Evolutionary conservation across 768 basidiomycete genomes (phyloP), one percentile per base, ranked within the genome.

Genomic region (Lactarius hatsudake): DNA sequence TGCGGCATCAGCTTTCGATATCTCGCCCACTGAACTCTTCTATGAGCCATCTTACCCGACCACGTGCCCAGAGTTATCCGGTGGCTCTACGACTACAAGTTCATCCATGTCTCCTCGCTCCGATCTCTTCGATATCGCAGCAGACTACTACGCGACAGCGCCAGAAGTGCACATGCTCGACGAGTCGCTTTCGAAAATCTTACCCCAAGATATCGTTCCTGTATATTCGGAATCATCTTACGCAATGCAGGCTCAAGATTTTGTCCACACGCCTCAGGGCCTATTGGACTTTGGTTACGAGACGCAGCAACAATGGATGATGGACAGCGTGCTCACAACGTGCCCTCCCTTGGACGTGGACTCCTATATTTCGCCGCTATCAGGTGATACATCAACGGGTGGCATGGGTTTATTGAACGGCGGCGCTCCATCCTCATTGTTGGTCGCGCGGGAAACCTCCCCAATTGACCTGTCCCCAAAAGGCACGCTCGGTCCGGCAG

Each of bases 31-130:
- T 7, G 61, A 67, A 9, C 62, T 66, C 10, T 45, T 69, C 45
- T 62, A 64, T 40, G 55, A 59, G 26, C 63, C 68, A 9, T 54
- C 64, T 3, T 65, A 66, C 62, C 45, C 62, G 23, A 34, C 51
- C 38, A 40, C 64, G 18, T 70, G 56, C n/a, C 64, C 68, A 20
- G 68, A 71, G 36, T 51, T 69, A 30, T 69, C 68, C 2, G 53
- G 56, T 48, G 45, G 63, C 12, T 65, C 68, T 26, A 62, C 71
- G 12, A 64, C 69, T 3, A 48, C 61, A n/a, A 64, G 65, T 7
- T 65, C 68, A n/a, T 64, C 68, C 18, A 71, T 71, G 71, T 70
- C 71, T 1, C 71, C 71, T 15, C 68, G 71, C 28, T 71, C 71
- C 12, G 69, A 70, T 43, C 43, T 67, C 36, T 71, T 70, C 20